phyloP scores from a whole-genome alignment of 148 eudicot genomes.

The Silene uniflora region DNA sequence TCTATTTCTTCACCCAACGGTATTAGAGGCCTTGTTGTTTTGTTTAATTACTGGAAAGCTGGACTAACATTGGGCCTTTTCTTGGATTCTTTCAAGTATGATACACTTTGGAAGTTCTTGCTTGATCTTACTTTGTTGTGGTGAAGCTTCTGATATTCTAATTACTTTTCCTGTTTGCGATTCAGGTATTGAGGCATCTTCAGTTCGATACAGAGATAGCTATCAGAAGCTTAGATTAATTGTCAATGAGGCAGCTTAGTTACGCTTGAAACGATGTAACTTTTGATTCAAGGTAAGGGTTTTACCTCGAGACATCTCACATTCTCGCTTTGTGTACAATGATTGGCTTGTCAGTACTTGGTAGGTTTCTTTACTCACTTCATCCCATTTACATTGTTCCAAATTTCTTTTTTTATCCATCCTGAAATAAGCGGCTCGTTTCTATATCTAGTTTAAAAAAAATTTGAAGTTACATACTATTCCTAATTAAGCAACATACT shows the following conservation, averaged over 20 bases:
- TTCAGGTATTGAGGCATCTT: conserved; percentile 27
- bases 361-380: background rate
- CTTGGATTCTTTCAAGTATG: conserved; percentile 89
- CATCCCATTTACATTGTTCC: no score
- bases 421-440: no score
- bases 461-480: no score
- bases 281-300: background rate
- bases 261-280: conserved; percentile 1
- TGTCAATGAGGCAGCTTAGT: conserved; percentile 6
- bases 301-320: background rate
- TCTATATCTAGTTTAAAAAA: no score
- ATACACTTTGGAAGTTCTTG: background rate
- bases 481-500: background rate
- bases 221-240: background rate
- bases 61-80: conserved; percentile 82
- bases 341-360: background rate
- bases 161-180: conserved; percentile 10
- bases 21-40: conserved; percentile 40
- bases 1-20: conserved; percentile 46
- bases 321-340: conserved; percentile 12
- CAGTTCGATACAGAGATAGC: background rate
- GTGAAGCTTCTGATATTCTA: background rate
- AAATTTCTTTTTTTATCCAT: no score
- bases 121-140: background rate
- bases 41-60: conserved; percentile 89